Conservation (phyloP, 495 filamentous ascomycete genomes). For the Thozetella sp. region DNA sequence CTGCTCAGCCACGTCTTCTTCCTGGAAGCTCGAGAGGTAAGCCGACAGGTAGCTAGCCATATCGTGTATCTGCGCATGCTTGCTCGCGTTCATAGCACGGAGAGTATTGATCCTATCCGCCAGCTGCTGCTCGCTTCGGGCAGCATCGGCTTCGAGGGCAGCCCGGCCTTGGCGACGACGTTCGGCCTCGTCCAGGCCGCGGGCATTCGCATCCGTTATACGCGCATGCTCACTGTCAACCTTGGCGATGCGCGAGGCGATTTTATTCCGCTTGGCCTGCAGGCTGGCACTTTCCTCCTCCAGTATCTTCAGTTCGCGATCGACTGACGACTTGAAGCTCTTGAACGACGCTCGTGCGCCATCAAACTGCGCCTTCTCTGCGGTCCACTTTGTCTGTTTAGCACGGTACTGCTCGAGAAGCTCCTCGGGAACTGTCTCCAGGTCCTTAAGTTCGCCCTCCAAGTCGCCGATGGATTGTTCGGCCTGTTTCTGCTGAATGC, state of each 20-base stretch:
- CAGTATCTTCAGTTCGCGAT: conserved; percentile 63
- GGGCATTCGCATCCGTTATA: conserved; percentile 74
- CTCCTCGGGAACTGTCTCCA: conserved; percentile 70
- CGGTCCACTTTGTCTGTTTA: conserved; percentile 63
- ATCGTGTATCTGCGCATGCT: conserved; percentile 38
- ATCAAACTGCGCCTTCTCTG: conserved; percentile 65
- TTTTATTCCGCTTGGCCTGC: conserved; percentile 78
- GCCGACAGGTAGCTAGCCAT: conserved; percentile 39
- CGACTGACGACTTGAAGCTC: conserved; percentile 61
- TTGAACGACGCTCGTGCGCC: conserved; percentile 59
- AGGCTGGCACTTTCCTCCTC: conserved; percentile 67
- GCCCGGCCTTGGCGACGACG: conserved; percentile 70
- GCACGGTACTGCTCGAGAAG: conserved; percentile 61
- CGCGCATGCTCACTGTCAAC: conserved; percentile 78
- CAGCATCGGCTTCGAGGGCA: conserved; percentile 64
- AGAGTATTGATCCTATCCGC: conserved; percentile 33
- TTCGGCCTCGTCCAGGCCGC: conserved; percentile 74
- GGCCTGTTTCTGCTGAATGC: conserved; percentile 76
- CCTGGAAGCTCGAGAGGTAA: conserved; percentile 37
- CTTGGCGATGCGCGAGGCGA: conserved; percentile 72
- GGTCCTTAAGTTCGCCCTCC: conserved; percentile 62
- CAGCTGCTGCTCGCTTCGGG: conserved; percentile 52
- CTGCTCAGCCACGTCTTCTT: conserved; percentile 24
- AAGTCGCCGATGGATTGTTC: conserved; percentile 71
- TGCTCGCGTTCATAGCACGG: conserved; percentile 35